phyloP scores from a whole-genome alignment of 768 basidiomycete genomes.

The Pulveroboletus sp. region DNA sequence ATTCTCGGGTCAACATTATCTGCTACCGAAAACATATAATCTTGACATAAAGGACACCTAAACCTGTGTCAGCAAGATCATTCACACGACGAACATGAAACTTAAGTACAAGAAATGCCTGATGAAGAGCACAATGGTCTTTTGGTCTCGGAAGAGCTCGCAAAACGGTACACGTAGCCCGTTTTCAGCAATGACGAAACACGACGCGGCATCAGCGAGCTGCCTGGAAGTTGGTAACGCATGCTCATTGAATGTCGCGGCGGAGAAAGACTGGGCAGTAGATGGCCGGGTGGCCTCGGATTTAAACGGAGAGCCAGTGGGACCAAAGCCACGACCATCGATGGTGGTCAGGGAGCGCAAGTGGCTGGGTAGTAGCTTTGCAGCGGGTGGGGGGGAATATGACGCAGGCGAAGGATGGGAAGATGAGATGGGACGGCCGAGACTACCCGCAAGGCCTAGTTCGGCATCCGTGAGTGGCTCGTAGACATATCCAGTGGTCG shows the following conservation, averaged over 20 bases:
- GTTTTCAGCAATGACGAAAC: conserved; percentile 64
- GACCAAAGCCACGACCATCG: conserved; percentile 11
- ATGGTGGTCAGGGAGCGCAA: conserved; percentile 21
- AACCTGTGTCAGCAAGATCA: neutral
- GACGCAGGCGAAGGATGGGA: conserved; percentile 16
- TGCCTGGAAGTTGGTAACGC: conserved; percentile 52
- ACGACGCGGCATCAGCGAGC: conserved; percentile 57
- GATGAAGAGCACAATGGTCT: conserved; percentile 80
- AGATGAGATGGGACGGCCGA: conserved; percentile 8
- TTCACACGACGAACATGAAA: conserved; percentile 5
- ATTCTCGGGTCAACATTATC: conserved; percentile 44
- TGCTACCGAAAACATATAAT: conserved; percentile 75
- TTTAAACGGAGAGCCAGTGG: neutral
- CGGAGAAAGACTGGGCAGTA: conserved; percentile 9
- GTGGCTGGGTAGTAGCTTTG: conserved; percentile 15
- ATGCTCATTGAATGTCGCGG: conserved; percentile 39
- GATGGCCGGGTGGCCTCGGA: conserved; percentile 15
- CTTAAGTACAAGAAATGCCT: conserved; percentile 81
- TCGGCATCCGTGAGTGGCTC: conserved; percentile 31
- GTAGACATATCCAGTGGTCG: conserved; percentile 21
- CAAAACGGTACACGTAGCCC: conserved; percentile 69
- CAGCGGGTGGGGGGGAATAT: conserved; percentile 4
- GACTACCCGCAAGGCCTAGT: conserved; percentile 14
- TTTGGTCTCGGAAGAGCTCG: conserved; percentile 54
- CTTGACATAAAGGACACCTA: conserved; percentile 81